A percentile compares a stretch with the other conserved stretches of the same genome.
These are phyloP conservation scores for Astraeus odoratus DNA, from an alignment of 768 basidiomycete genomes.

Conservation along the genomic window DNA sequence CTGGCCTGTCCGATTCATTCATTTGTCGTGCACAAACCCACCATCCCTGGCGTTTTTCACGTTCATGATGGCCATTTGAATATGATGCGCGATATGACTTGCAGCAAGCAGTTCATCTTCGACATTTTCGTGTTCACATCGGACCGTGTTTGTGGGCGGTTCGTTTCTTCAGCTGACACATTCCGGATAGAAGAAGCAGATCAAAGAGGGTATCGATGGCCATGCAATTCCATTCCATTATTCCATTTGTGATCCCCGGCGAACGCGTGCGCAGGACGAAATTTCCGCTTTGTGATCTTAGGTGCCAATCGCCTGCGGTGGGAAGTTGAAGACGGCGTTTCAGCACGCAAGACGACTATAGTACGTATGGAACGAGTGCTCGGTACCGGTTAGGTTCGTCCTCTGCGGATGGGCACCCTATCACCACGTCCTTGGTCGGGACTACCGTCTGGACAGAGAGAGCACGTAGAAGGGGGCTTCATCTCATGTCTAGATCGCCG, in stretches of 20 bases:
- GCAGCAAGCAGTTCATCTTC: too few relatives aligned
- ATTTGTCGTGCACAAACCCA: too few relatives aligned
- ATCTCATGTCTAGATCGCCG: too few relatives aligned
- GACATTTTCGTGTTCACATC: too few relatives aligned
- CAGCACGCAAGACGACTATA: not conserved
- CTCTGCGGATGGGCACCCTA: not conserved
- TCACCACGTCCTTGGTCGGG: too few relatives aligned
- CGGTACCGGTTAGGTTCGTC: not conserved
- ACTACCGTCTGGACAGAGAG: too few relatives aligned
- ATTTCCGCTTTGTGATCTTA: not conserved
- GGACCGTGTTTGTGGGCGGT: too few relatives aligned
- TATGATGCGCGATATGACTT: too few relatives aligned
- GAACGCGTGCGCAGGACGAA: not conserved
- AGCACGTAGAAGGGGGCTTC: too few relatives aligned
- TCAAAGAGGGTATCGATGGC: not conserved
- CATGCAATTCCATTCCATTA: not conserved
- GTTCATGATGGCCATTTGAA: not conserved
- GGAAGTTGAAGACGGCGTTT: not conserved
- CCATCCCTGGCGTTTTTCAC: too few relatives aligned
- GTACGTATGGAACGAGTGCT: not conserved
- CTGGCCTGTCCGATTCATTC: not conserved
- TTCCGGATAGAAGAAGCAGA: not conserved
- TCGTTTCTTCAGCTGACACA: too few relatives aligned
- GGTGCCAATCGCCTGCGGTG: not conserved
- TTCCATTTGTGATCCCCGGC: not conserved